Base-by-base conservation (phyloP, 2,329 filamentous ascomycete species). In the Sporothrix variecibatus region DNA sequence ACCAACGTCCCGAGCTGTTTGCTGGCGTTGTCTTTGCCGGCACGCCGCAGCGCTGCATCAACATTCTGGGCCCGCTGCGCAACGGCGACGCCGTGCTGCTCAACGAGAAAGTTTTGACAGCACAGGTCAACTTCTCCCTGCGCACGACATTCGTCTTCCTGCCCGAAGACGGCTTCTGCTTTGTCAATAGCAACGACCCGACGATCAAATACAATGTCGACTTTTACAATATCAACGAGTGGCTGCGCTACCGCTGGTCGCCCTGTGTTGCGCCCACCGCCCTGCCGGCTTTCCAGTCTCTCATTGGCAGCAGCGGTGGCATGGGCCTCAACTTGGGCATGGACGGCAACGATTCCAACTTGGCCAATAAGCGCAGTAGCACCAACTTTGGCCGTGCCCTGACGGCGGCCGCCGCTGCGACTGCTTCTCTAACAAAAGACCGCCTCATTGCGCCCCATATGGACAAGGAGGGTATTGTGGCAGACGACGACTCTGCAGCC, bases 11-110 rank as follows among this genome's bases (percentile, higher is more conserved):
- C 0, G 92, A 97, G 4, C 87, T 98, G 2, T 97, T 98, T 78
- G 89, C 92, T 0, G 94, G 94, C 0, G 93, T 97, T 0, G 81
- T 97, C 1, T 98, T 94, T 79, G 94, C 93, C 0, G 95, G 95
- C 9, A 90, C 92, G 0, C 95, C 95, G 0, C 92, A 95, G 76
- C 89, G 92, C 72, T 97, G 94, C 80, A 90, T 98, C 80, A 98
- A 97, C 80, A 96, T 97, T 71, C 87, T 98, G 3, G 95, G 95
- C 0, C 95, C 95, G 0, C 82, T 98, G 15, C 91, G 95, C 49
- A 95, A 97, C 78, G 95, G 95, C n/a, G 95, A 98, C 80, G 93
- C 95, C 23, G 94, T 98, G 0, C 87, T 97, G 0, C 86, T 98
- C 75, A 97, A 95, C 79, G 94, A 94, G 75, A 93, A 94, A 77